Evolutionary conservation across 768 basidiomycete genomes (phyloP).

Genomic region (Rhizopogon rudus): DNA sequence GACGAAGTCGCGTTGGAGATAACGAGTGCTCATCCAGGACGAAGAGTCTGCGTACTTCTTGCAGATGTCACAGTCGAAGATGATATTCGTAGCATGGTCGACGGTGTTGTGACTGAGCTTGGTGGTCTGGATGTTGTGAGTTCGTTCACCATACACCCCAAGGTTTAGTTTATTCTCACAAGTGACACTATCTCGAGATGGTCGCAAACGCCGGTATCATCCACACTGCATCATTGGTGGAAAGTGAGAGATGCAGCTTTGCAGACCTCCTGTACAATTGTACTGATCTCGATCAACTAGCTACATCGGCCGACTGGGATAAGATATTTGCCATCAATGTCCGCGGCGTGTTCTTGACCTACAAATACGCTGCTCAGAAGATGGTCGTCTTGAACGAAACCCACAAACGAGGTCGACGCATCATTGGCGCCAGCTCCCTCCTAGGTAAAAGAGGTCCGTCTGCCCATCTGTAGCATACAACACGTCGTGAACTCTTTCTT

Average conservation of each 20-base stretch:
- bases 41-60: constrained; percentile 16
- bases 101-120: constrained; percentile 21
- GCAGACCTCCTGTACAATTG: too few relatives aligned
- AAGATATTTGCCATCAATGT: constrained; percentile 28
- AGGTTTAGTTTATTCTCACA: not conserved
- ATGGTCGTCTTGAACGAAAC: constrained; percentile 29
- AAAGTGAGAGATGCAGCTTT: constrained; percentile 6
- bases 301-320: constrained; percentile 26
- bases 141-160: constrained; percentile 7
- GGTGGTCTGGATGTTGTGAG: constrained; percentile 48
- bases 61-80: constrained; percentile 39
- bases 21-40: constrained; percentile 16
- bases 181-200: constrained; percentile 10
- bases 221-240: not conserved
- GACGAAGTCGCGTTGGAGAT: constrained; percentile 26
- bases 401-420: constrained; percentile 30
- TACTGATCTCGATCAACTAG: constrained; percentile 8
- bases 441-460: constrained; percentile 14
- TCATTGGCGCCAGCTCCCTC: constrained; percentile 30
- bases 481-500: not conserved
- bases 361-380: constrained; percentile 33
- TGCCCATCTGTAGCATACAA: not conserved
- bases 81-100: constrained; percentile 38
- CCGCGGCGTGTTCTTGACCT: constrained; percentile 28
- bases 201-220: constrained; percentile 21